A percentile compares a stretch with the other conserved stretches of the same genome.
Conservation (phyloP, 2,329 filamentous ascomycete species). For the Ophioceras dolichostomum region DNA sequence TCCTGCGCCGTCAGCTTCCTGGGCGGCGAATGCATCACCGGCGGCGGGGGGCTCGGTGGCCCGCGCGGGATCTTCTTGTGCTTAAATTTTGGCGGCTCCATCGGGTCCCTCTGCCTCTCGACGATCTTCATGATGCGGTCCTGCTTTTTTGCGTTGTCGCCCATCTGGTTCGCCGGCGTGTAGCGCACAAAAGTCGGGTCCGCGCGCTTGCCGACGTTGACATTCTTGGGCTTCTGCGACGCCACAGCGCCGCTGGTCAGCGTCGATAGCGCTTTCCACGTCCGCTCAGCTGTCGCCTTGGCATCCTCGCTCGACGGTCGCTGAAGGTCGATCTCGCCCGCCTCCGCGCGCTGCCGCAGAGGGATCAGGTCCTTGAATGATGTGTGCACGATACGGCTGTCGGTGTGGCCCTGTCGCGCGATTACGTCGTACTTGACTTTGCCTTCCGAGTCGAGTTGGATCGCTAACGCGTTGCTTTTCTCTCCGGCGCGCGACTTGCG, state of each 20-base stretch:
- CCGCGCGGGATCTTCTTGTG: slow-evolving; percentile 96
- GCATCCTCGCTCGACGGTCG: slow-evolving; percentile 79
- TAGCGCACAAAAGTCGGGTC: slow-evolving; percentile 93
- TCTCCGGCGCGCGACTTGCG: slow-evolving; percentile 51
- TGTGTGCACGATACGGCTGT: slow-evolving; percentile 76
- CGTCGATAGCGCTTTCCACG: slow-evolving; percentile 70
- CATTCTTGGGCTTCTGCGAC: slow-evolving; percentile 91
- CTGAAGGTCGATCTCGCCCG: slow-evolving; percentile 79
- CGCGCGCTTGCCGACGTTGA: slow-evolving; percentile 66
- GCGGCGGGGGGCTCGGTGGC: slow-evolving; percentile 83
- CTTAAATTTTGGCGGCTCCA: slow-evolving; percentile 98
- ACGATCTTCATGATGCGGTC: slow-evolving; percentile 99
- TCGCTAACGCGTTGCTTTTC: slow-evolving; percentile 76
- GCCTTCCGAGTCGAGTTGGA: slow-evolving; percentile 82
- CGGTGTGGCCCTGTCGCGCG: slow-evolving; percentile 75
- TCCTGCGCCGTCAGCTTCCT: slow-evolving; percentile 93
- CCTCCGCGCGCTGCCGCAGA: slow-evolving; percentile 81
- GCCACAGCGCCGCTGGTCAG: slow-evolving; percentile 78
- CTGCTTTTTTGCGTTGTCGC: slow-evolving; percentile 71
- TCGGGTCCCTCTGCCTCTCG: slow-evolving; percentile 81
- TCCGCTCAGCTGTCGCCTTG: slow-evolving; percentile 71
- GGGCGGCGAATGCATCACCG: slow-evolving; percentile 89
- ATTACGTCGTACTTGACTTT: slow-evolving; percentile 97
- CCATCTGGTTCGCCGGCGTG: slow-evolving; percentile 95
- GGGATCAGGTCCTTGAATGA: slow-evolving; percentile 97